Evolutionary conservation across 345 rosid species (phyloP).

Genomic region (Arabis hirsuta): DNA sequence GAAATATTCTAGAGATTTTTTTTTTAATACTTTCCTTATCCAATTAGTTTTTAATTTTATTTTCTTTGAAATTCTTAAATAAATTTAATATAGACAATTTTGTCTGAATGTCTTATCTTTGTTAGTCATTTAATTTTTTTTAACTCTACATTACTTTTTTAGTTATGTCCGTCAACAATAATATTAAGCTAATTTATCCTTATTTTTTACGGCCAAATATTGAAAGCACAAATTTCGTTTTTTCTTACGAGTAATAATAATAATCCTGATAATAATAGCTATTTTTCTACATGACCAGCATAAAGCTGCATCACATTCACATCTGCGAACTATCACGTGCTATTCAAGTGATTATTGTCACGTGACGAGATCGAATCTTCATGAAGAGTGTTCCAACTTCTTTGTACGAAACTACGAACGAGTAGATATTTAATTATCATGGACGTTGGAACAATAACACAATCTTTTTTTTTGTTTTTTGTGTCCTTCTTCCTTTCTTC

Average conservation of each 20-base stretch:
- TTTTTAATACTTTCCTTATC: too few relatives aligned
- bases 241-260: not conserved
- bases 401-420: slow-evolving; percentile 4
- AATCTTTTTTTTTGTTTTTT: too few relatives aligned
- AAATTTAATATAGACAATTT: too few relatives aligned
- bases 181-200: too few relatives aligned
- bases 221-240: not conserved
- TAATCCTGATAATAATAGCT: not conserved
- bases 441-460: not conserved
- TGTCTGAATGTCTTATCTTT: too few relatives aligned
- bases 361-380: not conserved
- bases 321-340: slow-evolving; percentile 20
- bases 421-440: slow-evolving; percentile 6
- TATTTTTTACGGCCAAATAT: not conserved
- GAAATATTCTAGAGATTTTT: too few relatives aligned
- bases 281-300: not conserved
- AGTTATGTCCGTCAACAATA: too few relatives aligned
- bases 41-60: too few relatives aligned
- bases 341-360: not conserved
- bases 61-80: too few relatives aligned
- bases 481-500: not conserved
- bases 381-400: not conserved
- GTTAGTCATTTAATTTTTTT: too few relatives aligned
- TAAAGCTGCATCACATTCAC: slow-evolving; percentile 19
- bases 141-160: too few relatives aligned